Percentiles rank a stretch among this genome's conserved stretches.
These are phyloP conservation scores for Cryptococcus wingfieldii DNA, from an alignment of 1,284 basidiomycete species.

Conservation along the genomic window DNA sequence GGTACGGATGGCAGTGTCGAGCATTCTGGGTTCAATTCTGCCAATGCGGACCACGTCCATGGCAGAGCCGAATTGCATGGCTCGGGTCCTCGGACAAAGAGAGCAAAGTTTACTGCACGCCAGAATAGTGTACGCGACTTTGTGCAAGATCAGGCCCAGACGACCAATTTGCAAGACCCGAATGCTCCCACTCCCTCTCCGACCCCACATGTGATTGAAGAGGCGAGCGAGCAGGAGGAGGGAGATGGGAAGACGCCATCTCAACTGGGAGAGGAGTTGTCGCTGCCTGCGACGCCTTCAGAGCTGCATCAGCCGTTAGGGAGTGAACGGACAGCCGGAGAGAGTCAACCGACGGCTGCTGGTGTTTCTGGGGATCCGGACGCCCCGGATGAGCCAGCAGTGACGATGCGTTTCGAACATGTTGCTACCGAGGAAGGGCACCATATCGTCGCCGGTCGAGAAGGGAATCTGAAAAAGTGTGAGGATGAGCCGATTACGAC, in stretches of 20 bases:
- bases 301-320: not conserved
- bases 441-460: constrained; percentile 68
- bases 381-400: constrained; percentile 35
- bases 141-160: constrained; percentile 36
- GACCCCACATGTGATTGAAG: constrained; percentile 1
- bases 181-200: constrained; percentile 37
- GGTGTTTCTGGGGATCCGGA: not conserved
- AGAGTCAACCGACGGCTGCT: not conserved
- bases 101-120: constrained; percentile 7
- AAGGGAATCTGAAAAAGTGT: constrained; percentile 64
- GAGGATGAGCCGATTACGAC: constrained; percentile 87
- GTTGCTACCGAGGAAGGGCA: constrained; percentile 65
- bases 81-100: not conserved
- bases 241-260: not conserved
- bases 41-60: too few species aligned
- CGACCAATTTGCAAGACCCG: constrained; percentile 33
- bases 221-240: not conserved
- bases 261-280: constrained; percentile 1
- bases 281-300: not conserved
- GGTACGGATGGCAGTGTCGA: not conserved
- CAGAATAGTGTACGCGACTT: constrained; percentile 34
- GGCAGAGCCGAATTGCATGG: not conserved
- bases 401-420: constrained; percentile 67
- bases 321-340: not conserved
- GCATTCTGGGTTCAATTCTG: not conserved